Percentiles rank a stretch among this genome's conserved stretches.
Evolutionary conservation across 176 grass and related monocot genomes (phyloP).

Genomic region (Oryza meridionalis): DNA sequence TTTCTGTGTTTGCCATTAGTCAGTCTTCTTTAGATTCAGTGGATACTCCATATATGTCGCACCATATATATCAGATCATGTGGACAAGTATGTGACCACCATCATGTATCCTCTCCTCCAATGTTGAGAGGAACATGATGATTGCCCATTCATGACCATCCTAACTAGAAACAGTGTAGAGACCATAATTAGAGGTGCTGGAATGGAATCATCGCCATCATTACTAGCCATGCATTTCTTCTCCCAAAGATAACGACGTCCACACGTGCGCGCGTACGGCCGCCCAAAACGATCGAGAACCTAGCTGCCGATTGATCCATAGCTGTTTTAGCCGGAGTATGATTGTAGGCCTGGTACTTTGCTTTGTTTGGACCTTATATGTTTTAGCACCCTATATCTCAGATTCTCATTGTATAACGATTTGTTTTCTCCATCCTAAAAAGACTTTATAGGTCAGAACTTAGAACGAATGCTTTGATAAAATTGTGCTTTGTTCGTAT

Average conservation of each 20-base stretch:
- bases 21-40: too few relatives aligned
- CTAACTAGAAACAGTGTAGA: neutral
- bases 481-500: too few relatives aligned
- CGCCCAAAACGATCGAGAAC: neutral
- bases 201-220: slow-evolving; percentile 17
- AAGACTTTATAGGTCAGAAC: neutral
- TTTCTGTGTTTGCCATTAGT: too few relatives aligned
- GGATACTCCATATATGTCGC: too few relatives aligned
- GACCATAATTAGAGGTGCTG: slow-evolving; percentile 23
- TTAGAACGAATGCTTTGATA: neutral
- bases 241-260: neutral
- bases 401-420: neutral
- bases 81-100: neutral
- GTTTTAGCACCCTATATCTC: neutral
- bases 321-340: slow-evolving; percentile 2
- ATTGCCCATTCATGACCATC: slow-evolving; percentile 38
- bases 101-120: neutral
- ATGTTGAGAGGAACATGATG: slow-evolving; percentile 34
- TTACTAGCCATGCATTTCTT: neutral
- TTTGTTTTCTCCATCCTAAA: neutral
- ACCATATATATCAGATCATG: neutral
- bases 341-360: neutral
- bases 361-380: neutral
- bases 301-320: neutral
- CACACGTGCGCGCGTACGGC: slow-evolving; percentile 40